Evolutionary conservation across 2,329 filamentous ascomycete genomes (phyloP).

Genomic region (Teratosphaeria nubilosa): DNA sequence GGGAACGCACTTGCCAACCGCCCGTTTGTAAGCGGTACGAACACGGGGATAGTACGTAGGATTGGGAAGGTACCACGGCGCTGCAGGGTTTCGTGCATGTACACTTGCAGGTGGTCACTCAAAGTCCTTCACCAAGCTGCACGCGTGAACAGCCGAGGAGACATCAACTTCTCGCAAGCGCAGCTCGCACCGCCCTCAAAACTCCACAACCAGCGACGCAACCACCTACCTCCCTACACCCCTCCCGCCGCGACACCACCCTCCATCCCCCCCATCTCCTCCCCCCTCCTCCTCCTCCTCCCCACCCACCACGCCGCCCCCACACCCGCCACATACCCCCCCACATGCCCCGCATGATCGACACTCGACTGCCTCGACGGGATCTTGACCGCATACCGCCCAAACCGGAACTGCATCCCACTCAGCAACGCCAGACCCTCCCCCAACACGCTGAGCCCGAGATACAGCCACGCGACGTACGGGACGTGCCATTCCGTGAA

Average conservation of each 20-base stretch:
- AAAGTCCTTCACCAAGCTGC: too few species aligned
- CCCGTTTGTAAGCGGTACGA: too few species aligned
- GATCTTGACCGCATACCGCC: neutral
- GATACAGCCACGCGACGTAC: conserved; percentile 28
- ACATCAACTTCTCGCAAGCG: too few species aligned
- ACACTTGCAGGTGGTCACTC: too few species aligned
- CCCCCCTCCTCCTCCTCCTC: neutral
- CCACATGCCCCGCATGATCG: conserved; percentile 28
- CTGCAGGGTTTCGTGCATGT: too few species aligned
- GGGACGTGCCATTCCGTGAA: conserved; percentile 22
- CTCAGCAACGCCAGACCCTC: conserved; percentile 18
- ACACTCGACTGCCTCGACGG: conserved; percentile 9
- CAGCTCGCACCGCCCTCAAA: too few species aligned
- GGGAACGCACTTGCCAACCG: too few species aligned
- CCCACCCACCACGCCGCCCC: conserved; percentile 2
- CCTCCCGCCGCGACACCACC: too few species aligned
- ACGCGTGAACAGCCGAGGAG: too few species aligned
- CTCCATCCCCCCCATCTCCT: neutral
- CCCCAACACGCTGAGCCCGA: conserved; percentile 23
- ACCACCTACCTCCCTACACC: neutral
- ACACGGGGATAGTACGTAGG: too few species aligned
- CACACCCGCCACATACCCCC: conserved; percentile 20
- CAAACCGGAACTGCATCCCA: conserved; percentile 4
- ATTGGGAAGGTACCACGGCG: too few species aligned
- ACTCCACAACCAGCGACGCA: too few species aligned